phyloP scores from a whole-genome alignment of 2,329 filamentous ascomycete genomes.

The Torrubiellomyces zombiae region DNA sequence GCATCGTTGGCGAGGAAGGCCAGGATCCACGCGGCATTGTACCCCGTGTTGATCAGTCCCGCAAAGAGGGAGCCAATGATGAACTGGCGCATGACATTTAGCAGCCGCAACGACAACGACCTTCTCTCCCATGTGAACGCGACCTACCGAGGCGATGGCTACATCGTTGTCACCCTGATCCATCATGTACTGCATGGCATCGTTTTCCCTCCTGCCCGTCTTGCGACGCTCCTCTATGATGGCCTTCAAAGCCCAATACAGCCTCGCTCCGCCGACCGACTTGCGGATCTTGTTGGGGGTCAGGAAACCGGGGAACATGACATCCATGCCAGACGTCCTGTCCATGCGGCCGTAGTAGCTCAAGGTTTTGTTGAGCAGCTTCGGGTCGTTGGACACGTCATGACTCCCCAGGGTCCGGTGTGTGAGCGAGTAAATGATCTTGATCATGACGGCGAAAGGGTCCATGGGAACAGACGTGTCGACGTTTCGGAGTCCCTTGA shows the following conservation, averaged over 20 bases:
- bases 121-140: neutral
- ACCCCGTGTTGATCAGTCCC: constrained; percentile 38
- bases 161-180: constrained; percentile 29
- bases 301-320: constrained; percentile 37
- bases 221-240: constrained; percentile 28
- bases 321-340: constrained; percentile 19
- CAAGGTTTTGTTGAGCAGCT: constrained; percentile 24
- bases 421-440: constrained; percentile 37
- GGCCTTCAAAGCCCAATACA: constrained; percentile 30
- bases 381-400: constrained; percentile 32
- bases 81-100: constrained; percentile 18
- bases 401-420: constrained; percentile 36
- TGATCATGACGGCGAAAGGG: constrained; percentile 36
- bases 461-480: constrained; percentile 14
- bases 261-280: constrained; percentile 23
- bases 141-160: constrained; percentile 23
- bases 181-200: constrained; percentile 35
- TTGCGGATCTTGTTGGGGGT: constrained; percentile 24
- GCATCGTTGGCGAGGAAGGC: constrained; percentile 28
- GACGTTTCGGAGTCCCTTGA: constrained; percentile 1
- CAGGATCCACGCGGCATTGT: constrained; percentile 37
- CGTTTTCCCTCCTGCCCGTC: constrained; percentile 24
- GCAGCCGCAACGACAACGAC: neutral
- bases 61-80: constrained; percentile 37
- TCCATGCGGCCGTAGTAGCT: constrained; percentile 30